A percentile compares a stretch with the other conserved stretches of the same genome.
Evolutionary conservation across 2,329 filamentous ascomycete genomes (phyloP).

Genomic region (Paecilomyces variotii): DNA sequence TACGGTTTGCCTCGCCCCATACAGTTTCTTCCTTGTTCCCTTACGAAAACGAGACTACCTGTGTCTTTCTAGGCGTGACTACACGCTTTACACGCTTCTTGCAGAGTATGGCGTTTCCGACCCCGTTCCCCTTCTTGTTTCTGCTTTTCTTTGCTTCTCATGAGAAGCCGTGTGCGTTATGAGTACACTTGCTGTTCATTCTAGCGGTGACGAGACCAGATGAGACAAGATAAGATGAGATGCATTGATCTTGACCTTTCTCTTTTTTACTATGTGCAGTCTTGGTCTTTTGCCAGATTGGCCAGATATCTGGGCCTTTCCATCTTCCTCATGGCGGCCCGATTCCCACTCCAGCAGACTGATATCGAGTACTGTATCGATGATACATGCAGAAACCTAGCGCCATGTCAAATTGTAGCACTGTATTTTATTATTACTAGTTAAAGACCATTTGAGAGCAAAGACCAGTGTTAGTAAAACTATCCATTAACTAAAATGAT

Average conservation of each 20-base stretch:
- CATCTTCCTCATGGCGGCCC: neutral
- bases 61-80: neutral
- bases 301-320: neutral
- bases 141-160: neutral
- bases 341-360: neutral
- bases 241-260: neutral
- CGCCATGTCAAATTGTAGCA: neutral
- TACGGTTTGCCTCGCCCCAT: neutral
- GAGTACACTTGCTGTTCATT: neutral
- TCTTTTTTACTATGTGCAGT: neutral
- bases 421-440: neutral
- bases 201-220: neutral
- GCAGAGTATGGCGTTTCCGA: conserved; percentile 16
- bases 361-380: neutral
- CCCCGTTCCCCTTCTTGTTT: neutral
- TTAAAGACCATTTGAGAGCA: neutral
- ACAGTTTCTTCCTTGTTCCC: neutral
- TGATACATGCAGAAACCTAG: neutral
- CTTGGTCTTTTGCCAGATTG: neutral
- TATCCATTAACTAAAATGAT: neutral
- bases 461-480: neutral
- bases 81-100: conserved; percentile 5
- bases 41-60: neutral
- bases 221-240: neutral
- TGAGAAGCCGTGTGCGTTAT: neutral